Percentiles rank a stretch among this genome's conserved stretches.
Conservation (phyloP, 768 basidiomycete genomes). For the Amanita thiersii region DNA sequence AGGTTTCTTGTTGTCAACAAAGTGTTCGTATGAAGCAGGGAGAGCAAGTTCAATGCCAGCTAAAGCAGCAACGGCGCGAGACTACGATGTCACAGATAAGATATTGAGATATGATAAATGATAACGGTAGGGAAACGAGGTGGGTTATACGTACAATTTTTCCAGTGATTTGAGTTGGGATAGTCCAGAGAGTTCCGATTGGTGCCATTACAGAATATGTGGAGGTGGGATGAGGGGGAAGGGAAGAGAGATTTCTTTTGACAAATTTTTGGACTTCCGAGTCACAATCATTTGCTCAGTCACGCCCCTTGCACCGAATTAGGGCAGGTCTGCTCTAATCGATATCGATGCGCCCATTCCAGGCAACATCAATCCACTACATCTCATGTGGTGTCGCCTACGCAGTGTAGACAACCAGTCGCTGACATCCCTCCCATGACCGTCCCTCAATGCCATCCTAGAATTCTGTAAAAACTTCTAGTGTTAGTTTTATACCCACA, state of each 20-base stretch:
- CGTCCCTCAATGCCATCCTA: too few species aligned
- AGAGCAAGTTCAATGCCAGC: conserved; percentile 50
- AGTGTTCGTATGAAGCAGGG: conserved; percentile 47
- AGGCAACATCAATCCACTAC: too few species aligned
- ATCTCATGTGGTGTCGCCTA: too few species aligned
- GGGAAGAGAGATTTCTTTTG: not conserved
- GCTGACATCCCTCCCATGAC: too few species aligned
- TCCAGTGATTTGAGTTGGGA: conserved; percentile 29
- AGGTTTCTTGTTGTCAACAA: conserved; percentile 60
- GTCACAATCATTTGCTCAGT: conserved; percentile 4
- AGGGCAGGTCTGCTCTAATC: conserved; percentile 5
- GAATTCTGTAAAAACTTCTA: too few species aligned
- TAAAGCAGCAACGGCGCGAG: conserved; percentile 49
- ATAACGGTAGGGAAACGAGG: not conserved
- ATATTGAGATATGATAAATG: conserved; percentile 1
- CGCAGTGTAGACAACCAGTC: too few species aligned
- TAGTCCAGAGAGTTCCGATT: conserved; percentile 58
- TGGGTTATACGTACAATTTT: conserved; percentile 37
- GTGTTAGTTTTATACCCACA: too few species aligned
- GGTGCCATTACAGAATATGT: conserved; percentile 39
- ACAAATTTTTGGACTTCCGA: not conserved
- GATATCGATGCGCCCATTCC: conserved; percentile 5
- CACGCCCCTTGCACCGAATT: not conserved
- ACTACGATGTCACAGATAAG: conserved; percentile 21
- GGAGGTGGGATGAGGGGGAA: conserved; percentile 14